phyloP scores from a whole-genome alignment of 1,284 basidiomycete species.

The Ceratobasidium sp. region DNA sequence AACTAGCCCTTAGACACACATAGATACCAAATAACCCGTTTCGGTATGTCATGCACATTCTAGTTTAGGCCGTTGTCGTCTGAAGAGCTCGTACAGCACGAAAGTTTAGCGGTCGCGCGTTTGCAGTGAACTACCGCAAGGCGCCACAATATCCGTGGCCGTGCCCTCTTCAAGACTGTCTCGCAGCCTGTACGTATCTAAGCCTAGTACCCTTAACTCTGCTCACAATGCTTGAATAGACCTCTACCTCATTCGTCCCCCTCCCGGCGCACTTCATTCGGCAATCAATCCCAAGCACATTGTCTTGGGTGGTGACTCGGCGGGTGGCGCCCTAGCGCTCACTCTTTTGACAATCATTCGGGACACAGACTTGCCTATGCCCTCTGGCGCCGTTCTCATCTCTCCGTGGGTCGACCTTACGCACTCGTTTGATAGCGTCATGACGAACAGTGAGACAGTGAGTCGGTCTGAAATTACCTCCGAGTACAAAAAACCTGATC shows the following conservation, averaged over 20 bases:
- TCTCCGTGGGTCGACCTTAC: conserved; percentile 50
- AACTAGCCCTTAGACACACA: conserved; percentile 22
- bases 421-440: conserved; percentile 64
- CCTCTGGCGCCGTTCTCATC: conserved; percentile 48
- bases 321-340: conserved; percentile 89
- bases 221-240: conserved; percentile 66
- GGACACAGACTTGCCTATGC: conserved; percentile 78
- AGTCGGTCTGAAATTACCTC: conserved; percentile 43
- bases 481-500: background rate
- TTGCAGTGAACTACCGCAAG: conserved; percentile 90
- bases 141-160: conserved; percentile 98
- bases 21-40: conserved; percentile 43
- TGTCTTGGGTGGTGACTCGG: conserved; percentile 91
- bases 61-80: background rate
- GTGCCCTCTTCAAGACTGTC: conserved; percentile 88
- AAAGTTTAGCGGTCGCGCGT: conserved; percentile 47
- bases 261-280: conserved; percentile 75
- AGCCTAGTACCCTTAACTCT: background rate
- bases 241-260: conserved; percentile 80
- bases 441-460: conserved; percentile 62
- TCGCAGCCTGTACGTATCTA: conserved; percentile 78
- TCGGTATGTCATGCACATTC: conserved; percentile 15
- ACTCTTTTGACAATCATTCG: conserved; percentile 81
- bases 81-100: conserved; percentile 17
- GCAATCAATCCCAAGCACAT: conserved; percentile 87